These are phyloP conservation scores for Urtica urens DNA, from an alignment of 306 rosid genomes.

Conservation along the genomic window DNA sequence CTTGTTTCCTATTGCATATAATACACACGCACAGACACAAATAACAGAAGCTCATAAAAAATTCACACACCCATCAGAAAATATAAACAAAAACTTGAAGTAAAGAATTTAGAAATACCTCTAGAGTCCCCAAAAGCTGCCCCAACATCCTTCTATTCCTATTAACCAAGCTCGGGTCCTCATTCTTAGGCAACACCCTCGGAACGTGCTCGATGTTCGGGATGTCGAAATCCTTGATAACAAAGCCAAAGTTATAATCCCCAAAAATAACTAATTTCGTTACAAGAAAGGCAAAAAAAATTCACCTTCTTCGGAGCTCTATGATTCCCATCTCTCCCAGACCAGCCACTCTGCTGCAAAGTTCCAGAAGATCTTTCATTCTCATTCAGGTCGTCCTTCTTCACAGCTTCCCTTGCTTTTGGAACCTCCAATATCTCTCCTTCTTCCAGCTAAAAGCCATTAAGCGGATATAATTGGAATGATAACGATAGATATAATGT, in stretches of 20 bases:
- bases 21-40: too few relatives aligned
- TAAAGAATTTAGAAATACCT: constrained; percentile 37
- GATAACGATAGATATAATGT: neutral
- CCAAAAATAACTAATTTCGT: too few relatives aligned
- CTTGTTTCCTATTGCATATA: too few relatives aligned
- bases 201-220: constrained; percentile 58
- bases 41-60: too few relatives aligned
- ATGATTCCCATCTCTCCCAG: constrained; percentile 45
- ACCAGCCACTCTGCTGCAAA: constrained; percentile 43
- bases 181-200: constrained; percentile 76
- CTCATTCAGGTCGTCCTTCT: constrained; percentile 18
- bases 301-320: constrained; percentile 44
- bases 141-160: constrained; percentile 95
- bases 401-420: constrained; percentile 33
- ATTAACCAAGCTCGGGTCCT: constrained; percentile 84
- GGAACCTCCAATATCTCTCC: constrained; percentile 56
- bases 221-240: constrained; percentile 61
- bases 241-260: constrained; percentile 3
- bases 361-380: constrained; percentile 23
- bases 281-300: neutral
- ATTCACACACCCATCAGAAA: too few relatives aligned
- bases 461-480: too few relatives aligned
- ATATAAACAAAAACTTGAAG: too few relatives aligned
- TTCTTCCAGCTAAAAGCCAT: constrained; percentile 82
- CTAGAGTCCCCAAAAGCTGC: constrained; percentile 87